A percentile compares a stretch with the other conserved stretches of the same genome.
Conservation (phyloP, 2,329 filamentous ascomycete species). For the Whalleya microplaca region DNA sequence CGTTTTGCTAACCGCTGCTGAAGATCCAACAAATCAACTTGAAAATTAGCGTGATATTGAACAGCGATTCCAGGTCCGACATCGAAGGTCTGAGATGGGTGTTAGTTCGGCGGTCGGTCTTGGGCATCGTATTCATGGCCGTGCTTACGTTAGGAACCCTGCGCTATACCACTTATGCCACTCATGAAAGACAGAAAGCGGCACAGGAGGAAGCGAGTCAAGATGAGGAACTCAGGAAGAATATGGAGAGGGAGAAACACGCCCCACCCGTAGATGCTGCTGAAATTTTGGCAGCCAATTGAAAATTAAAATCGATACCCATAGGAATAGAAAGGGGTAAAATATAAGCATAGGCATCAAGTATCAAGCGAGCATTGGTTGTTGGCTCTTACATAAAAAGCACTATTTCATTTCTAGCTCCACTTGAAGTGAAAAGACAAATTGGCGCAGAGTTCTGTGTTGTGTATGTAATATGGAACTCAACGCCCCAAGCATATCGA, state of each 20-base stretch:
- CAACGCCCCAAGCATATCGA: slow-evolving; percentile 1
- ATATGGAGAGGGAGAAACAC: slow-evolving; percentile 51
- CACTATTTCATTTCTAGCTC: not conserved
- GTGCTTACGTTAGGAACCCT: slow-evolving; percentile 62
- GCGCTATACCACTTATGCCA: slow-evolving; percentile 61
- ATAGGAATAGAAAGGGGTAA: slow-evolving; percentile 25
- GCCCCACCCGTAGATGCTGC: slow-evolving; percentile 56
- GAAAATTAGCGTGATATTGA: slow-evolving; percentile 89
- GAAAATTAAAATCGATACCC: slow-evolving; percentile 34
- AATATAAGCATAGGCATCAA: slow-evolving; percentile 14
- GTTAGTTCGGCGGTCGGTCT: slow-evolving; percentile 64
- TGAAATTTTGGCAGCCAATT: slow-evolving; percentile 62
- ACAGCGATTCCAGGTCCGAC: slow-evolving; percentile 87
- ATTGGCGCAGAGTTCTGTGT: not conserved
- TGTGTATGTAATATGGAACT: not conserved
- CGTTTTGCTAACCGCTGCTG: not conserved
- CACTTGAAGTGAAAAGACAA: not conserved
- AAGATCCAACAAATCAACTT: slow-evolving; percentile 94
- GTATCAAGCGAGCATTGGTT: not conserved
- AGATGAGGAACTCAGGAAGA: slow-evolving; percentile 47
- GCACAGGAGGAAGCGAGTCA: slow-evolving; percentile 47
- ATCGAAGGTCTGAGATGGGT: slow-evolving; percentile 93
- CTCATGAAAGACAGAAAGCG: slow-evolving; percentile 53
- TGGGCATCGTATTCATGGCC: slow-evolving; percentile 69
- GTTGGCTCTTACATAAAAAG: not conserved